Base-by-base conservation (phyloP, 176 grass and related monocot species). In the Rhipidocladum racemiflorum region DNA sequence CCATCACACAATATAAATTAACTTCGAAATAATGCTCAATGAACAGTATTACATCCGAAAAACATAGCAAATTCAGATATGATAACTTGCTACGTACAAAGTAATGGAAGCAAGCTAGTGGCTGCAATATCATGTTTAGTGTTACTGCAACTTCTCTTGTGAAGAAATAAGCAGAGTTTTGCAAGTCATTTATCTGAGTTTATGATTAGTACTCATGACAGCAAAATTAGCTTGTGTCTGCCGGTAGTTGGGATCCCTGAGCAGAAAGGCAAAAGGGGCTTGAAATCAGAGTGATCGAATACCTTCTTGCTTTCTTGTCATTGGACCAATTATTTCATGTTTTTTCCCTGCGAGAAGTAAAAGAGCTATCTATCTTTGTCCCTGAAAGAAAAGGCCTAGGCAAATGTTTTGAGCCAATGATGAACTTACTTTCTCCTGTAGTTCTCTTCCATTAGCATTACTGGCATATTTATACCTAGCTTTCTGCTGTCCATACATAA, bases 311-410 rank as follows among this genome's bases (percentile, higher is more conserved):
- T 62, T 79, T 64, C 45, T 45, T n/a, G 7, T 54, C 55, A 79
- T 78, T 78, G 65, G 15, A 46, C n/a, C 74, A 78, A 85, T 78
- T 70, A 70, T 85, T 70, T 45, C 39, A 46, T 5, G 32, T 14
- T 60, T 48, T 50, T 53, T 61, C 51, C 12, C 43, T 78, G 54
- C 65, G 72, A 63, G 2, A n/a, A 73, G 8, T 14, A 40, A 50
- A 78, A 51, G 28, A 6, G 14, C 4, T 16, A 23, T 23, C 1
- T 50, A 16, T 49, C 46, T 49, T 53, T 77, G 59, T 68, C 21
- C 9, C 0, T 28, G 18, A 50, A 72, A 28, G n/a, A 20, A 61
- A 61, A 61, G 27, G 73, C 2, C 0, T 36, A 50, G 65, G 43
- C 54, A 40, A 30, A 36, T 48, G 42, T 39, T 70, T 25, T 9